A percentile compares a stretch with the other conserved stretches of the same genome.
Conservation (phyloP, 352 stramenopile species). For the Globisporangium paddicum region DNA sequence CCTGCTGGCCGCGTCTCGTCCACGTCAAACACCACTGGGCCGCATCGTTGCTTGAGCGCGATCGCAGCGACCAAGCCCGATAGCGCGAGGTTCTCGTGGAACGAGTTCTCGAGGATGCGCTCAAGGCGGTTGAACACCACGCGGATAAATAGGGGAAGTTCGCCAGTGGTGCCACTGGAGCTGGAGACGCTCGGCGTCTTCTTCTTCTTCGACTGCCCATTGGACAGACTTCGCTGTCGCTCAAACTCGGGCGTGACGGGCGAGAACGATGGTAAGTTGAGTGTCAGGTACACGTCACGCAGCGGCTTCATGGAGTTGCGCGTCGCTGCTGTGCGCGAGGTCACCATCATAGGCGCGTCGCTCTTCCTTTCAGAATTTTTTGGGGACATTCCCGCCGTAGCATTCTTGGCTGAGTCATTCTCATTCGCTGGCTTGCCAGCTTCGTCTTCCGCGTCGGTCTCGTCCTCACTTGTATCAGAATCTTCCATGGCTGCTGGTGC, state of each 20-base stretch:
- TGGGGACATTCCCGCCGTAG: background rate
- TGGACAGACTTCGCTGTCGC: slow-evolving; percentile 8
- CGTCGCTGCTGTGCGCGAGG: slow-evolving; percentile 44
- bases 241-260: slow-evolving; percentile 30
- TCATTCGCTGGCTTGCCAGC: background rate
- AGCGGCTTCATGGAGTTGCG: slow-evolving; percentile 67
- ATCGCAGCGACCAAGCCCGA: slow-evolving; percentile 74
- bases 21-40: slow-evolving; percentile 49
- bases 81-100: slow-evolving; percentile 78
- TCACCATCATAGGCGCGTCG: slow-evolving; percentile 14
- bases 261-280: slow-evolving; percentile 66
- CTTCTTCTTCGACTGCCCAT: background rate
- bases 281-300: slow-evolving; percentile 57
- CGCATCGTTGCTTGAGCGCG: slow-evolving; percentile 55
- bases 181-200: slow-evolving; percentile 10
- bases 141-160: slow-evolving; percentile 54
- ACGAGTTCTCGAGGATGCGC: slow-evolving; percentile 74
- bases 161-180: background rate
- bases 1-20: slow-evolving; percentile 29
- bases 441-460: slow-evolving; percentile 23
- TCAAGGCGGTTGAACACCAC: slow-evolving; percentile 75
- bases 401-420: background rate
- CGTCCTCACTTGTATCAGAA: slow-evolving; percentile 34
- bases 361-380: background rate
- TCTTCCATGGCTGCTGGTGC: slow-evolving; percentile 37